A percentile compares a stretch with the other conserved stretches of the same genome.
Evolutionary conservation across 2,329 filamentous ascomycete genomes (phyloP).

Genomic region (Aspergillus novofumigatus): DNA sequence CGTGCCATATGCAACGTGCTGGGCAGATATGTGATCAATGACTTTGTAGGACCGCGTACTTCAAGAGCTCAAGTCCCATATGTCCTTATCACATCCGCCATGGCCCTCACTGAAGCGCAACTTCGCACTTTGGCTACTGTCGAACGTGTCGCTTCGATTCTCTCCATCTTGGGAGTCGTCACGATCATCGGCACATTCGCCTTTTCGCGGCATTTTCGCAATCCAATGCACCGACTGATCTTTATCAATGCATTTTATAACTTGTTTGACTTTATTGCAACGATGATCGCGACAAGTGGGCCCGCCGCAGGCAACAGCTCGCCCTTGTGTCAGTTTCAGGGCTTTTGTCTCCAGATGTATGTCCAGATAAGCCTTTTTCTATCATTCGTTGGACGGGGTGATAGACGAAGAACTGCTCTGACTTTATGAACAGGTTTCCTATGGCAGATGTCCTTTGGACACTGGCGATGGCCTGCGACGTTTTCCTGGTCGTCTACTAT

Average conservation of each 20-base stretch:
- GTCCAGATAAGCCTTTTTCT: background rate
- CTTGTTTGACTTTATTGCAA: slow-evolving; percentile 35
- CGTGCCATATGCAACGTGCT: too few relatives aligned
- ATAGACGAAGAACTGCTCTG: background rate
- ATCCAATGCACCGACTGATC: slow-evolving; percentile 38
- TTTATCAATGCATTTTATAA: slow-evolving; percentile 39
- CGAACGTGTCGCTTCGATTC: slow-evolving; percentile 27
- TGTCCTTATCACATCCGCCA: background rate
- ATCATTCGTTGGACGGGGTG: background rate
- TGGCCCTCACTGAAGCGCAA: slow-evolving; percentile 25
- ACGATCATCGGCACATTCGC: slow-evolving; percentile 32
- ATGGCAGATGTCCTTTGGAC: slow-evolving; percentile 38
- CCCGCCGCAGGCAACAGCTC: slow-evolving; percentile 31
- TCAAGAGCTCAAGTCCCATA: background rate
- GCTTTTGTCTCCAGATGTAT: slow-evolving; percentile 37
- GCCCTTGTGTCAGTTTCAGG: slow-evolving; percentile 36
- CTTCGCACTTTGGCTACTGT: slow-evolving; percentile 22
- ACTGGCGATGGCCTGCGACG: slow-evolving; percentile 35
- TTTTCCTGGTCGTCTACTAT: slow-evolving; percentile 35
- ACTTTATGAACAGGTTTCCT: slow-evolving; percentile 28
- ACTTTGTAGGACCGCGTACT: too few relatives aligned
- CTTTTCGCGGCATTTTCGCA: slow-evolving; percentile 32
- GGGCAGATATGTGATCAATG: too few relatives aligned
- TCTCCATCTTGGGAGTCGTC: slow-evolving; percentile 33
- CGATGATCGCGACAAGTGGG: slow-evolving; percentile 38